A percentile compares a stretch with the other conserved stretches of the same genome.
Conservation (phyloP, 176 grass and related monocot species). For the Triticum turgidum region DNA sequence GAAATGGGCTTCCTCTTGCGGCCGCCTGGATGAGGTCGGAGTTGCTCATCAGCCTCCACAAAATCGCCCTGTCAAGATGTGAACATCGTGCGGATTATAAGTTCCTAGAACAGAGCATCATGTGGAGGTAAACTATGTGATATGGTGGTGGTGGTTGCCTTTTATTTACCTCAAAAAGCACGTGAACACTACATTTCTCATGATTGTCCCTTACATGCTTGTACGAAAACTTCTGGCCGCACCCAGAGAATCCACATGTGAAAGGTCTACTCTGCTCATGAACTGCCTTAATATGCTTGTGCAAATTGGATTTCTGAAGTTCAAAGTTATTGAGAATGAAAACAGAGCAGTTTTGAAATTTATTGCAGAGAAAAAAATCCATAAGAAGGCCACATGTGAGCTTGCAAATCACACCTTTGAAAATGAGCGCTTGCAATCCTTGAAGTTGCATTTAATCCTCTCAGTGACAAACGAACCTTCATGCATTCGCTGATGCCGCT, state of each 20-base stretch:
- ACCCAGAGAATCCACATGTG: constrained; percentile 50
- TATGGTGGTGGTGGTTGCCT: not conserved
- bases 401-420: constrained; percentile 52
- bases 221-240: constrained; percentile 69
- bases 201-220: constrained; percentile 88
- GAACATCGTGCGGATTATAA: not conserved
- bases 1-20: constrained; percentile 45
- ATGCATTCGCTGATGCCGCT: constrained; percentile 67
- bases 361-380: not conserved
- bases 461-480: constrained; percentile 36
- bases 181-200: constrained; percentile 57
- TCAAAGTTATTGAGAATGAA: constrained; percentile 24
- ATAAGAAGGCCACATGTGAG: constrained; percentile 1
- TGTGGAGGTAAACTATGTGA: not conserved
- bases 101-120: not conserved
- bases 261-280: constrained; percentile 57
- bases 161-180: constrained; percentile 42
- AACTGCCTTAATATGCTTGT: constrained; percentile 58
- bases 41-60: constrained; percentile 34
- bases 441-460: constrained; percentile 54
- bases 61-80: constrained; percentile 48
- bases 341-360: not conserved
- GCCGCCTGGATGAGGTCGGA: constrained; percentile 31
- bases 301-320: constrained; percentile 71
- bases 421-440: constrained; percentile 68